A percentile compares a stretch with the other conserved stretches of the same genome.
Evolutionary conservation across 352 stramenopile species (phyloP).

Genomic region (Phytophthora syringae): DNA sequence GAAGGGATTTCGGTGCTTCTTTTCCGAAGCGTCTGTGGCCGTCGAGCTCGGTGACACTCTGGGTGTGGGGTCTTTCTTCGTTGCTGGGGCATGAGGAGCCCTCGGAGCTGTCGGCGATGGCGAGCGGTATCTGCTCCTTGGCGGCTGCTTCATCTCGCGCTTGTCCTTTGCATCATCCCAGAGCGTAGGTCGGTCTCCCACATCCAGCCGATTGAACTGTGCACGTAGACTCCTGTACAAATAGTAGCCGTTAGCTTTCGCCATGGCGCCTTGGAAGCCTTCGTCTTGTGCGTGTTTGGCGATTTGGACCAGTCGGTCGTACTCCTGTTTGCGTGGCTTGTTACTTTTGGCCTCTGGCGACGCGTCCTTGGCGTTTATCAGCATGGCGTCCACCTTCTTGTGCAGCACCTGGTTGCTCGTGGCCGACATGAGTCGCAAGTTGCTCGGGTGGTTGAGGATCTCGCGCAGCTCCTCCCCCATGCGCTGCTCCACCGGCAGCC

Average conservation of each 20-base stretch:
- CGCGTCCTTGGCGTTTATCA: conserved; percentile 31
- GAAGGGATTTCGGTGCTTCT: conserved; percentile 33
- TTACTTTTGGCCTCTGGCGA: conserved; percentile 2
- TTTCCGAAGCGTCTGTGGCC: background rate
- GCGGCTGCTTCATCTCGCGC: conserved; percentile 19
- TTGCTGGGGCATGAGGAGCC: conserved; percentile 27
- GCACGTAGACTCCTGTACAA: conserved; percentile 45
- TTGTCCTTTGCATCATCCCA: conserved; percentile 47
- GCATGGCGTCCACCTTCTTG: conserved; percentile 51
- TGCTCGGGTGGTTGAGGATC: conserved; percentile 52
- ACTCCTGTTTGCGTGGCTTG: conserved; percentile 29
- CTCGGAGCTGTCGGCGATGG: conserved; percentile 19
- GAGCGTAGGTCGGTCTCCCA: conserved; percentile 31
- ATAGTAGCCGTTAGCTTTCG: conserved; percentile 39
- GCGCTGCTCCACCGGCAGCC: conserved; percentile 39
- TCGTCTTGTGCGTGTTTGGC: conserved; percentile 49
- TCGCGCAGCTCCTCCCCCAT: conserved; percentile 51
- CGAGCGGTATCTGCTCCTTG: conserved; percentile 22
- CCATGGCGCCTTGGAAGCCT: conserved; percentile 50
- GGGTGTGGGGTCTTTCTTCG: conserved; percentile 28
- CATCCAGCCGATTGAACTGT: conserved; percentile 37
- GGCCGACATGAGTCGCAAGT: conserved; percentile 48
- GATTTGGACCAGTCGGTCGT: conserved; percentile 50
- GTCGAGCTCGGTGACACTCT: conserved; percentile 13
- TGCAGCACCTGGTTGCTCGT: conserved; percentile 49